These are phyloP conservation scores for Vitis riparia DNA, from an alignment of 164 flowering plant species.

Conservation along the genomic window DNA sequence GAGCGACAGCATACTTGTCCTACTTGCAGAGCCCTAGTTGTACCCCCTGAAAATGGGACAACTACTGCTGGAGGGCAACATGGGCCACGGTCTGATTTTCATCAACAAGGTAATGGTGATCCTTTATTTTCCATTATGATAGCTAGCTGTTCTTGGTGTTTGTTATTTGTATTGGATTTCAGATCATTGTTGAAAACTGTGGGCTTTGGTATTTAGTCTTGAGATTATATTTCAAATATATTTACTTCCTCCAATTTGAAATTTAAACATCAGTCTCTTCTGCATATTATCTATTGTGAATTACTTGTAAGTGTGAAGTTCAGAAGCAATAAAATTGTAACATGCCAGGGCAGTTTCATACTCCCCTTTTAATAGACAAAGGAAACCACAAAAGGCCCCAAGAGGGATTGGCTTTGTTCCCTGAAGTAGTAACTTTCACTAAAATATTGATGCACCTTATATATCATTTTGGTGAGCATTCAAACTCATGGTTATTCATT, in stretches of 20 bases:
- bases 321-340: background rate
- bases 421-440: too few relatives aligned
- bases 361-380: too few relatives aligned
- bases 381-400: too few relatives aligned
- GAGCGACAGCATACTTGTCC: constrained; percentile 98
- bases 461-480: too few relatives aligned
- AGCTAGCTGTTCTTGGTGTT: background rate
- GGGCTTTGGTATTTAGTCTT: background rate
- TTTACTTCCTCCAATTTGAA: background rate
- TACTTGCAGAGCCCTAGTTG: constrained; percentile 92
- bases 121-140: background rate
- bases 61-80: constrained; percentile 42
- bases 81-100: constrained; percentile 41
- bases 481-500: too few relatives aligned
- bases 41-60: constrained; percentile 76
- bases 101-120: constrained; percentile 56
- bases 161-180: background rate
- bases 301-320: background rate
- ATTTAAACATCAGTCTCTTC: background rate
- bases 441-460: too few relatives aligned
- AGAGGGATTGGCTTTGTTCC: too few relatives aligned
- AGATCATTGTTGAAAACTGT: background rate
- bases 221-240: background rate
- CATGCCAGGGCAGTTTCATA: too few relatives aligned
- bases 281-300: background rate